These are phyloP conservation scores for Peronosclerospora sorghi DNA, from an alignment of 352 stramenopile genomes.

Conservation along the genomic window DNA sequence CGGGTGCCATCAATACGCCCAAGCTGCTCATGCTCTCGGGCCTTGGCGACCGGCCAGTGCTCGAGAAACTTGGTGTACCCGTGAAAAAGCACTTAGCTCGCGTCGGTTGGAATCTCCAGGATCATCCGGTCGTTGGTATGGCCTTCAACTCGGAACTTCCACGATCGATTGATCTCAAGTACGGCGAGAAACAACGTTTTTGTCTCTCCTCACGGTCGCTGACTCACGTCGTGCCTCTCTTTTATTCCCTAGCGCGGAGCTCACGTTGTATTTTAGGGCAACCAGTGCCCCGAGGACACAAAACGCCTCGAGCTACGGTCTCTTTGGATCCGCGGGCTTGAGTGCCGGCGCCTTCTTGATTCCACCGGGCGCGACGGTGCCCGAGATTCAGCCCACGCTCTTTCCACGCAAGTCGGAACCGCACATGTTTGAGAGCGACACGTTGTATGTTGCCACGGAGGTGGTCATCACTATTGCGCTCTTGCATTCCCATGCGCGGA, in stretches of 20 bases:
- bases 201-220: too few species aligned
- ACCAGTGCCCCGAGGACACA: constrained; percentile 8
- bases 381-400: constrained; percentile 84
- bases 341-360: constrained; percentile 66
- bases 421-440: constrained; percentile 41
- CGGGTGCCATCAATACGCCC: constrained; percentile 79
- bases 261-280: constrained; percentile 41
- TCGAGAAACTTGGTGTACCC: constrained; percentile 35
- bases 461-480: constrained; percentile 81
- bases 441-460: constrained; percentile 30
- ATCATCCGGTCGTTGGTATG: constrained; percentile 77
- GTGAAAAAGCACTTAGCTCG: constrained; percentile 59
- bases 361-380: constrained; percentile 46
- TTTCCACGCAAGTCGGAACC: constrained; percentile 80
- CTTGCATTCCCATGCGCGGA: constrained; percentile 39
- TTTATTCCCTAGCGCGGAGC: constrained; percentile 18
- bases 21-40: too few species aligned
- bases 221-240: constrained; percentile 2
- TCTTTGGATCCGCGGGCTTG: constrained; percentile 57
- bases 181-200: too few species aligned
- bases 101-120: constrained; percentile 84
- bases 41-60: constrained; percentile 29
- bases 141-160: constrained; percentile 35
- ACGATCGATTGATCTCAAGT: constrained; percentile 33
- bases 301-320: constrained; percentile 34